Percentiles rank a stretch among this genome's conserved stretches.
phyloP scores from a whole-genome alignment of 2,329 filamentous ascomycete genomes.

The Colletotrichum tanaceti region DNA sequence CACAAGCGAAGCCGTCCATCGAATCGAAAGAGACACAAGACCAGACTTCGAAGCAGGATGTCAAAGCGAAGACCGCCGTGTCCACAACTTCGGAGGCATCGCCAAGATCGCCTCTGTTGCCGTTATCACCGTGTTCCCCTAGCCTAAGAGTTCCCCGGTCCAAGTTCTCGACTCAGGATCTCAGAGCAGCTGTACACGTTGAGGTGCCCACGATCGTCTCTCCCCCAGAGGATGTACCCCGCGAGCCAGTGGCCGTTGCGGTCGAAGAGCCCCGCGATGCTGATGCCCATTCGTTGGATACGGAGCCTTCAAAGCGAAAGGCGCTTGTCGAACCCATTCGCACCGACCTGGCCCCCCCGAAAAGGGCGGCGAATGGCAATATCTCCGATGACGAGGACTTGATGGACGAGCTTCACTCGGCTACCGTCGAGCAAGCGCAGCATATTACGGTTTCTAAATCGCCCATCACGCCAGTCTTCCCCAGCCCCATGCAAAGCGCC shows the following conservation, averaged over 20 bases:
- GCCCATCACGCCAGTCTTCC: slow-evolving; percentile 76
- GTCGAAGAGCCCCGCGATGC: slow-evolving; percentile 43
- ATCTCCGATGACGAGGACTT: slow-evolving; percentile 80
- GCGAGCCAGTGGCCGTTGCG: slow-evolving; percentile 29
- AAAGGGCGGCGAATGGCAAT: slow-evolving; percentile 57
- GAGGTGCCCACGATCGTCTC: slow-evolving; percentile 40
- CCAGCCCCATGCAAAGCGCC: slow-evolving; percentile 46
- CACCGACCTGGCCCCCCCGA: slow-evolving; percentile 57
- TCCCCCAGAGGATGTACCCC: slow-evolving; percentile 9
- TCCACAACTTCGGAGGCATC: slow-evolving; percentile 39
- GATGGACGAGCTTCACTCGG: slow-evolving; percentile 86
- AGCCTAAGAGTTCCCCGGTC: slow-evolving; percentile 52
- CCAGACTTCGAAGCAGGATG: slow-evolving; percentile 8
- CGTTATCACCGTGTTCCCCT: slow-evolving; percentile 25
- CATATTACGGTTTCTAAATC: slow-evolving; percentile 83
- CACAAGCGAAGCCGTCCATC: slow-evolving; percentile 24
- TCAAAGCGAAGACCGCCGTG: not conserved
- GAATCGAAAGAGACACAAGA: slow-evolving; percentile 14
- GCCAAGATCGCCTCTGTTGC: slow-evolving; percentile 35
- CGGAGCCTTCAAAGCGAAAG: slow-evolving; percentile 51
- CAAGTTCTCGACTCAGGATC: slow-evolving; percentile 57
- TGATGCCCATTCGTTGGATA: slow-evolving; percentile 46
- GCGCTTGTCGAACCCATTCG: slow-evolving; percentile 65
- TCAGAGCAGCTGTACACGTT: slow-evolving; percentile 42
- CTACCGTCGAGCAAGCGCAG: slow-evolving; percentile 85